Conservation (phyloP, 2,329 filamentous ascomycete genomes). For the Rutstroemia sp. region DNA sequence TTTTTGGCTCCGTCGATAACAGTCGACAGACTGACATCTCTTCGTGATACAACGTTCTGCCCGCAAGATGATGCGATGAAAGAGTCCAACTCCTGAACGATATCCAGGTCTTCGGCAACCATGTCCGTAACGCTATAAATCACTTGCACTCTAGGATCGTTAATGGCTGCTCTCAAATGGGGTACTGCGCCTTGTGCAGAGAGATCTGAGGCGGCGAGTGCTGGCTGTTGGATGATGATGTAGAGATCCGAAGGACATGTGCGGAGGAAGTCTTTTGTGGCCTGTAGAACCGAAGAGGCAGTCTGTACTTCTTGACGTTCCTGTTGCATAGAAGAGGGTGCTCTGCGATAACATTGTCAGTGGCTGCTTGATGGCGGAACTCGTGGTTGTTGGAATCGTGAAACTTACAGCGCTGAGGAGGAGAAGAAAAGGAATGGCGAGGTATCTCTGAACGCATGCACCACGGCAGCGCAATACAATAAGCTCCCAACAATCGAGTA, state of each 20-base stretch:
- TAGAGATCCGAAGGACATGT: slow-evolving; percentile 70
- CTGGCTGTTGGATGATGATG: slow-evolving; percentile 70
- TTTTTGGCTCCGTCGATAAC: slow-evolving; percentile 30
- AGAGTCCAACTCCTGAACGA: slow-evolving; percentile 34
- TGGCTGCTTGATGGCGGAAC: neutral
- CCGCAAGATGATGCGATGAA: slow-evolving; percentile 42
- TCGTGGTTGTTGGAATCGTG: neutral
- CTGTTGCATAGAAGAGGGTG: slow-evolving; percentile 13
- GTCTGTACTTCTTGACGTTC: slow-evolving; percentile 19
- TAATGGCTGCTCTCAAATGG: slow-evolving; percentile 35
- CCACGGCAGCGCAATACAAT: slow-evolving; percentile 49
- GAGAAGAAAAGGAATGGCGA: slow-evolving; percentile 88
- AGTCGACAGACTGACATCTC: slow-evolving; percentile 33
- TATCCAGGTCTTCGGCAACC: slow-evolving; percentile 36
- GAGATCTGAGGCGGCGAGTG: slow-evolving; percentile 65
- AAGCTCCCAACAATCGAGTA: slow-evolving; percentile 40
- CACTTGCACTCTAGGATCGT: slow-evolving; percentile 14
- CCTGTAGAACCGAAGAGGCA: slow-evolving; percentile 14
- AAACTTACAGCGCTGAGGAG: slow-evolving; percentile 33
- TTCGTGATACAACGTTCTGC: slow-evolving; percentile 13
- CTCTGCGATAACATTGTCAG: slow-evolving; percentile 12
- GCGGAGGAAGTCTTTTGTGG: slow-evolving; percentile 41
- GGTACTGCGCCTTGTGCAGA: slow-evolving; percentile 40
- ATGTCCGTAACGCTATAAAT: slow-evolving; percentile 45
- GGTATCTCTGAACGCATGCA: slow-evolving; percentile 72